These are phyloP conservation scores for Exophiala spinifera DNA, from an alignment of 2,329 filamentous ascomycete genomes.

Conservation along the genomic window DNA sequence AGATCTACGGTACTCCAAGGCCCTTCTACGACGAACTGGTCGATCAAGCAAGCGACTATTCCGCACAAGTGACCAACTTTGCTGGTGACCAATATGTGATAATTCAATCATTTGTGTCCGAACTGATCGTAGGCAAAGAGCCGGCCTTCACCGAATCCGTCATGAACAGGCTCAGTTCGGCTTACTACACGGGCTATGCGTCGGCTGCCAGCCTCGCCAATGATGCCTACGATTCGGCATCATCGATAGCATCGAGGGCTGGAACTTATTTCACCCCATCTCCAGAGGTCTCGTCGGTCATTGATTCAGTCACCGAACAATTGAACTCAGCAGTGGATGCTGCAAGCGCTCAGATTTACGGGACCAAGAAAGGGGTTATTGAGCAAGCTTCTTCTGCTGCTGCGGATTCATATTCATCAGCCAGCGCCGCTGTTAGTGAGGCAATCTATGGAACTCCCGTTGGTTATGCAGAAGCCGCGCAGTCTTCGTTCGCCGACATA, in stretches of 20 bases:
- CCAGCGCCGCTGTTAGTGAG: slow-evolving; percentile 45
- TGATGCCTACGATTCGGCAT: slow-evolving; percentile 44
- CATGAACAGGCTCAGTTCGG: slow-evolving; percentile 66
- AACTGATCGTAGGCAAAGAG: slow-evolving; percentile 73
- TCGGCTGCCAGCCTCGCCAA: slow-evolving; percentile 54
- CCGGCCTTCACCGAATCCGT: slow-evolving; percentile 79
- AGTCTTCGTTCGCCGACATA: slow-evolving; percentile 52
- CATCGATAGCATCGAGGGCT: slow-evolving; percentile 33
- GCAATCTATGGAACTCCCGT: slow-evolving; percentile 55
- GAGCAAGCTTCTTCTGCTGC: slow-evolving; percentile 56
- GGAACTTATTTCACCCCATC: slow-evolving; percentile 50
- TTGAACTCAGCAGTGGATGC: slow-evolving; percentile 59
- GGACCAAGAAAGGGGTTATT: slow-evolving; percentile 51
- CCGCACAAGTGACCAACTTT: slow-evolving; percentile 60
- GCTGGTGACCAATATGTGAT: slow-evolving; percentile 65
- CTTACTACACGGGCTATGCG: slow-evolving; percentile 62
- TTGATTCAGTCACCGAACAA: slow-evolving; percentile 56
- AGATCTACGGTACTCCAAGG: slow-evolving; percentile 66
- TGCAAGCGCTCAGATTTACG: slow-evolving; percentile 57
- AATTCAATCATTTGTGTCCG: slow-evolving; percentile 69
- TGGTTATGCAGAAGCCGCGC: slow-evolving; percentile 53
- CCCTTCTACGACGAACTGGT: slow-evolving; percentile 35
- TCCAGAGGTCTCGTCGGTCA: slow-evolving; percentile 55
- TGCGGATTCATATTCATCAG: slow-evolving; percentile 51
- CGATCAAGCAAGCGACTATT: slow-evolving; percentile 41